A percentile compares a stretch with the other conserved stretches of the same genome.
phyloP scores from a whole-genome alignment of 768 basidiomycete genomes.

The Termitomyces sp. region DNA sequence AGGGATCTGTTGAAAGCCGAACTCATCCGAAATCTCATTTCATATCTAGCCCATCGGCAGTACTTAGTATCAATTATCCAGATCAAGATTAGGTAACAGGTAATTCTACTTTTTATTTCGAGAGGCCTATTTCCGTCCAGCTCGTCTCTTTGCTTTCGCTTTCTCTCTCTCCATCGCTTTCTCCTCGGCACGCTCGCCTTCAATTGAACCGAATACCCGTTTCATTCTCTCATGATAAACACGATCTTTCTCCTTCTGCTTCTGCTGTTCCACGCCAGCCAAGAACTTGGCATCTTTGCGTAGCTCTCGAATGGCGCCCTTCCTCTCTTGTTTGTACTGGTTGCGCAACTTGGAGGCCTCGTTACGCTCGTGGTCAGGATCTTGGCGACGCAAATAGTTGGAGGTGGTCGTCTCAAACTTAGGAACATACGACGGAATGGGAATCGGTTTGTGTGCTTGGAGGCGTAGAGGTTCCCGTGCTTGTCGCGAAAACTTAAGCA shows the following conservation, averaged over 20 bases:
- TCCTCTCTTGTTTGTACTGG: conserved; percentile 91
- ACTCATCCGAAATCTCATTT: too few species aligned
- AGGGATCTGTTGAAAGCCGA: too few species aligned
- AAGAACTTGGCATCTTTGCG: conserved; percentile 95
- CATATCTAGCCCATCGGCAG: too few species aligned
- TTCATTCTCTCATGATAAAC: conserved; percentile 81
- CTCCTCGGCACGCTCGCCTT: conserved; percentile 90
- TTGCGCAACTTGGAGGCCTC: conserved; percentile 80
- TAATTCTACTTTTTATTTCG: background rate
- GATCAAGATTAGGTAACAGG: conserved; percentile 6
- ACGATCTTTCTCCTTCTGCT: conserved; percentile 80
- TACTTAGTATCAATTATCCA: too few species aligned
- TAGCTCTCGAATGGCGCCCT: conserved; percentile 94
- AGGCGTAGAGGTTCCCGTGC: conserved; percentile 74
- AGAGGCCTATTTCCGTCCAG: conserved; percentile 59
- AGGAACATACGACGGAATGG: conserved; percentile 89
- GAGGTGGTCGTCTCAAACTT: conserved; percentile 83
- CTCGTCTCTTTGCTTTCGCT: conserved; percentile 65
- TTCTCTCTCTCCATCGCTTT: conserved; percentile 89
- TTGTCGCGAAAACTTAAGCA: conserved; percentile 70
- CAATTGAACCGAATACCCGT: conserved; percentile 69
- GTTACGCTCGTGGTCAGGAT: conserved; percentile 90
- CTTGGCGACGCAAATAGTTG: conserved; percentile 71
- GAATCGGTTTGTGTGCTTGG: conserved; percentile 94
- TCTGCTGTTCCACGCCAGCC: conserved; percentile 80